Evolutionary conservation across 2,329 filamentous ascomycete species (phyloP), one percentile per base, ranked within the genome.

Genomic region (Apiospora kogelbergensis): DNA sequence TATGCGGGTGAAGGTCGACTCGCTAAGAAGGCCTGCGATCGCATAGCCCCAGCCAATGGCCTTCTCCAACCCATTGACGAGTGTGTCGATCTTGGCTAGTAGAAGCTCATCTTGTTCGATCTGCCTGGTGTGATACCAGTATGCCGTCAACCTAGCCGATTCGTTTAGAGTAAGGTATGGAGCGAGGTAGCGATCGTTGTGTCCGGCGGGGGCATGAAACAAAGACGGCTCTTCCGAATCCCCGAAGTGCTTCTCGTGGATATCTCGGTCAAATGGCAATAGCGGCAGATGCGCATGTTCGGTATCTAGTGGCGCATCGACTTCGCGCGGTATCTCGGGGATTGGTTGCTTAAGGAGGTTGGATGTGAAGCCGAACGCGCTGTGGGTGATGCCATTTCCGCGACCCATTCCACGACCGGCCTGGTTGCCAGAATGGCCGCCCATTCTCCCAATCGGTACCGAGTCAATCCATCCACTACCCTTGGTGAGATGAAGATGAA

Each of bases 41-140:
- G 68, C 66, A 41, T 65, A 69, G 3, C 66, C 68, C 68, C 68
- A 69, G 20, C 68, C 68, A 30, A 69, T 69, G 20, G 68, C 53
- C 44, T 69, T 44, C 26, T 69, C 66, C 20, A 67, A 9, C 30
- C 65, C 65, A 13, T 69, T 65, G 37, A 67, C 65, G 10, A 67
- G 42, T 24, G 65, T 57, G 20, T 69, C 65, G n/a, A 69, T 67
- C 65, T 67, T 67, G 40, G 68, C 41, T 33, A 68, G 37, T 1
- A 69, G 60, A 1, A n/a, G 11, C 3, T 65, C 66, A 46, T 67
- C 68, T 17, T 69, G 30, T 11, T 65, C 65, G 24, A 69, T 69
- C 22, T 45, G 42, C 15, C 68, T 42, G 33, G 68, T 68, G n/a
- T 69, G 63, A 20, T 69, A 69, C 68, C 68, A 69, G 11, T 67